Percentiles rank a stretch among this genome's conserved stretches.
Evolutionary conservation across 352 stramenopile genomes (phyloP).

Genomic region (Globisporangium splendens): DNA sequence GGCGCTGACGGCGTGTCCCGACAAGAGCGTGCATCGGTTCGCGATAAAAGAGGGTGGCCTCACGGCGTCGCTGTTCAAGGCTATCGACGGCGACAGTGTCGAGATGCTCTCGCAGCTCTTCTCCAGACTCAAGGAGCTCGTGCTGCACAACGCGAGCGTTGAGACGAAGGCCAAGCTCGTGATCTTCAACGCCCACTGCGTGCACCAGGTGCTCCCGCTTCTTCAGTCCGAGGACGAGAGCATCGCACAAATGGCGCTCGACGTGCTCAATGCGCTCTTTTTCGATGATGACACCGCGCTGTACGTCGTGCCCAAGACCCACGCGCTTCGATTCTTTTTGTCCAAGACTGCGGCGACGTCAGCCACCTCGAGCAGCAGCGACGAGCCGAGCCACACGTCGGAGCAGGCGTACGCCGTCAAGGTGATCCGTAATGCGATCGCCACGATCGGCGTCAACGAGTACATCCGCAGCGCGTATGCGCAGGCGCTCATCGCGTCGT

Average conservation of each 20-base stretch:
- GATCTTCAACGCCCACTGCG: slow-evolving; percentile 55
- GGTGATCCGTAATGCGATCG: slow-evolving; percentile 63
- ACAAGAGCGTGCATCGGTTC: slow-evolving; percentile 81
- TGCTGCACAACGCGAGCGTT: slow-evolving; percentile 50
- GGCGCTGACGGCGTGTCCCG: slow-evolving; percentile 48
- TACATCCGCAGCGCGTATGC: slow-evolving; percentile 46
- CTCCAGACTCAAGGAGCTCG: slow-evolving; percentile 30
- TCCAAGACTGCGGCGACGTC: slow-evolving; percentile 25
- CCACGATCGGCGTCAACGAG: slow-evolving; percentile 62
- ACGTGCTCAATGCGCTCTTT: slow-evolving; percentile 54
- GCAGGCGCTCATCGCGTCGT: slow-evolving; percentile 47
- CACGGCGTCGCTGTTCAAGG: slow-evolving; percentile 67
- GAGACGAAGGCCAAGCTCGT: slow-evolving; percentile 54
- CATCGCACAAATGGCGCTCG: slow-evolving; percentile 31
- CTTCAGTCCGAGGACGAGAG: slow-evolving; percentile 51
- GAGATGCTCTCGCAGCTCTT: slow-evolving; percentile 52
- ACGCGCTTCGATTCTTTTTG: slow-evolving; percentile 45
- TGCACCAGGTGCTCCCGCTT: slow-evolving; percentile 71
- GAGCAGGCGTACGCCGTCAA: slow-evolving; percentile 50
- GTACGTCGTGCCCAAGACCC: slow-evolving; percentile 40
- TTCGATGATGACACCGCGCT: slow-evolving; percentile 45
- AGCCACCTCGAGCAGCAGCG: background rate
- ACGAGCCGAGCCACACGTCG: slow-evolving; percentile 26
- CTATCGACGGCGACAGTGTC: slow-evolving; percentile 65
- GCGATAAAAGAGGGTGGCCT: slow-evolving; percentile 71